phyloP scores from a whole-genome alignment of 257 asterid genomes.

The Solanum sitiens region DNA sequence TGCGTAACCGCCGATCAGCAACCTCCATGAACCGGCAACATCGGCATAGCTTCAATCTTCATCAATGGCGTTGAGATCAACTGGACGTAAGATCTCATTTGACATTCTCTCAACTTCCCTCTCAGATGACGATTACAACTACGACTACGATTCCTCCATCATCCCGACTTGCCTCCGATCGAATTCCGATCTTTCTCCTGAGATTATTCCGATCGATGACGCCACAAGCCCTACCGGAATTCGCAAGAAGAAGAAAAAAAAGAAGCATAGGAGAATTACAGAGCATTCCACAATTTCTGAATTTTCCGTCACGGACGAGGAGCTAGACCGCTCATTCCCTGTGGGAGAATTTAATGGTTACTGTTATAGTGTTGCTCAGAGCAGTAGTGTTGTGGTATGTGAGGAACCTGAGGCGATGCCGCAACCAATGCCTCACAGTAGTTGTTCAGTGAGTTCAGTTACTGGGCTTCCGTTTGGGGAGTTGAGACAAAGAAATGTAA shows the following conservation, averaged over 20 bases:
- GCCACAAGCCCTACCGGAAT: constrained; percentile 9
- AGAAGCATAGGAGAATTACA: constrained; percentile 26
- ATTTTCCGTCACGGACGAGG: constrained; percentile 15
- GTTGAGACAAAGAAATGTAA: constrained; percentile 81
- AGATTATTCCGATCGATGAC: constrained; percentile 1
- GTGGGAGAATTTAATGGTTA: background rate
- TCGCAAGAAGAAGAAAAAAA: constrained; percentile 25
- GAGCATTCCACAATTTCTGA: constrained; percentile 13
- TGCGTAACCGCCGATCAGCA: background rate
- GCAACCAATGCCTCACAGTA: constrained; percentile 21
- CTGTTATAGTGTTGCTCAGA: background rate
- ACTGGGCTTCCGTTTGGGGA: constrained; percentile 34
- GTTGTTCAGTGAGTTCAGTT: constrained; percentile 19
- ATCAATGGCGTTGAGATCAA: constrained; percentile 46
- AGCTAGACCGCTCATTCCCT: constrained; percentile 11
- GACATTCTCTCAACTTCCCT: constrained; percentile 32
- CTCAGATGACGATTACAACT: constrained; percentile 21
- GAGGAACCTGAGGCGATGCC: constrained; percentile 24
- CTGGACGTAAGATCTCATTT: constrained; percentile 55
- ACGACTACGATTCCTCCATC: constrained; percentile 7
- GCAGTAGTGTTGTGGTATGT: constrained; percentile 12
- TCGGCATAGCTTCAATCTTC: background rate
- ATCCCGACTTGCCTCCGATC: constrained; percentile 22
- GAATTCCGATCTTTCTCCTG: constrained; percentile 39
- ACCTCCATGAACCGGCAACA: background rate